Conservation (phyloP, 805 yeast species). For the Soucietia sequanensis region DNA sequence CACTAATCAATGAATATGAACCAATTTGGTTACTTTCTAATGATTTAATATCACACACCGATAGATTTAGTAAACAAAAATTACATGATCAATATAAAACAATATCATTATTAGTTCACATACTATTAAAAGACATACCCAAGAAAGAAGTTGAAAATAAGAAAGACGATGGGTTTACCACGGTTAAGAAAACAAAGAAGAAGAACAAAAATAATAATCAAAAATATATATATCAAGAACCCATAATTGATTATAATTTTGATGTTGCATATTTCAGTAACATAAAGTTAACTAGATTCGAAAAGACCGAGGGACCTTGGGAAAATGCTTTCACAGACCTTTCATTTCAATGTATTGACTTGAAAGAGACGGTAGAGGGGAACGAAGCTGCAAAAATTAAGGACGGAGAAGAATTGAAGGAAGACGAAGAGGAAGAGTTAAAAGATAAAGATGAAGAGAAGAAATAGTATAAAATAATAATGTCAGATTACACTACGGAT, state of each 20-base stretch:
- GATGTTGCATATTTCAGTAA: slow-evolving; percentile 29
- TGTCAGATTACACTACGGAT: too few species aligned
- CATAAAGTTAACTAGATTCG: slow-evolving; percentile 17
- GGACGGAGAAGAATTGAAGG: too few species aligned
- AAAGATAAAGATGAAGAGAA: too few species aligned
- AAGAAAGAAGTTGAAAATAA: slow-evolving; percentile 3
- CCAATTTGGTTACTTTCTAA: slow-evolving; percentile 51
- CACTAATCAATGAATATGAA: slow-evolving; percentile 24
- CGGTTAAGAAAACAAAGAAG: slow-evolving; percentile 17
- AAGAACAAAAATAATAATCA: too few species aligned
- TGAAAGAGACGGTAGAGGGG: not conserved
- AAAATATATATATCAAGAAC: slow-evolving; percentile 26
- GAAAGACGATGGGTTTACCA: slow-evolving; percentile 19
- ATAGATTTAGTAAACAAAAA: slow-evolving; percentile 44
- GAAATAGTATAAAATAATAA: too few species aligned
- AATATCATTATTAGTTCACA: slow-evolving; percentile 36
- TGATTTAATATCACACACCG: slow-evolving; percentile 52
- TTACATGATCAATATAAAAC: slow-evolving; percentile 44
- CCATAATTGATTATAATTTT: slow-evolving; percentile 29
- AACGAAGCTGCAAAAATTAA: too few species aligned
- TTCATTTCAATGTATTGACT: slow-evolving; percentile 36
- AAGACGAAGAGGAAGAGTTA: too few species aligned
- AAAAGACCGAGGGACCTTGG: slow-evolving; percentile 40
- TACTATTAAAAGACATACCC: not conserved
- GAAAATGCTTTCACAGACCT: slow-evolving; percentile 53